Evolutionary conservation across 306 rosid species (phyloP).

Genomic region (Quercus gilva): DNA sequence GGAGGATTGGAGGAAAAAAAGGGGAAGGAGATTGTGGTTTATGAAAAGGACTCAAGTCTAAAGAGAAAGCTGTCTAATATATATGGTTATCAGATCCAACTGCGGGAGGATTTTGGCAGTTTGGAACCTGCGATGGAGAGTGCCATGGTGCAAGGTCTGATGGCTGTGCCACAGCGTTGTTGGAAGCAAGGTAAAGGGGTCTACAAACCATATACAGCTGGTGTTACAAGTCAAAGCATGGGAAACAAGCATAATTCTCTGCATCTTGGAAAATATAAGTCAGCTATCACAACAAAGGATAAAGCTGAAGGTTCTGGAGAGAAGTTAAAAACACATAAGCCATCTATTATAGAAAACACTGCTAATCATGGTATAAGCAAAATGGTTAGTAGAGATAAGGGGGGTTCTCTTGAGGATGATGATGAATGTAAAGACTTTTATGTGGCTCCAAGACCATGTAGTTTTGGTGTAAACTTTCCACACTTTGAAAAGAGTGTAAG

Average conservation of each 20-base stretch:
- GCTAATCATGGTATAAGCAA: conserved; percentile 35
- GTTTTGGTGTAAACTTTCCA: conserved; percentile 36
- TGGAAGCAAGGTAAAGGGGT: conserved; percentile 42
- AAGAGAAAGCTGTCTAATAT: conserved; percentile 20
- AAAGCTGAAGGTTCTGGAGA: conserved; percentile 16
- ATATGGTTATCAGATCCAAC: conserved; percentile 3
- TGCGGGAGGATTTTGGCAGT: conserved; percentile 16
- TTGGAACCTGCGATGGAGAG: conserved; percentile 27
- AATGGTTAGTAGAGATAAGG: conserved; percentile 33
- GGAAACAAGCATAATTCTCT: conserved; percentile 32
- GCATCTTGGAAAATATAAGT: conserved; percentile 26
- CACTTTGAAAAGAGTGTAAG: conserved; percentile 40
- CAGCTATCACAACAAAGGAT: conserved; percentile 39
- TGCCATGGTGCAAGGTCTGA: conserved; percentile 50
- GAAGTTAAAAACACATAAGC: conserved; percentile 37
- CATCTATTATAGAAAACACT: conserved; percentile 6
- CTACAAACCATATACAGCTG: conserved; percentile 25
- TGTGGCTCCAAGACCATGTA: conserved; percentile 21
- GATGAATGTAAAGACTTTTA: conserved; percentile 18
- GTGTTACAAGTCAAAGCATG: conserved; percentile 37
- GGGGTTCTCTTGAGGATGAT: conserved; percentile 20
- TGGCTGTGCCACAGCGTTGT: conserved; percentile 56
- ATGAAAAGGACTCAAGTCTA: conserved; percentile 25
- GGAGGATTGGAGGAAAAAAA: conserved; percentile 25
- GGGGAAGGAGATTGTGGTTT: conserved; percentile 38